Percentiles rank a stretch among this genome's conserved stretches.
Conservation (phyloP, 352 stramenopile species). For the Globisporangium splendens region DNA sequence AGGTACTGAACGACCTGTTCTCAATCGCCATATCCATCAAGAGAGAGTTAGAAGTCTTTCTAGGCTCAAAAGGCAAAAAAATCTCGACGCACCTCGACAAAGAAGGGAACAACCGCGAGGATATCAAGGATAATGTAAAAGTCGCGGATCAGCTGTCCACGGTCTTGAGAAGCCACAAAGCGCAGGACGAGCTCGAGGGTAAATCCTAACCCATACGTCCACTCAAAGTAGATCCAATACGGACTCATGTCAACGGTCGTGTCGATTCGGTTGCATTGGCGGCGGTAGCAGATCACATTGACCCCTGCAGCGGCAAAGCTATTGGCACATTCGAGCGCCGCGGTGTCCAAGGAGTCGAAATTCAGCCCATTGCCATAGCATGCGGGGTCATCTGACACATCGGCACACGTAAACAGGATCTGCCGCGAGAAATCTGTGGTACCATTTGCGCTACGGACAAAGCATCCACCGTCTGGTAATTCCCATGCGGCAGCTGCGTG, state of each 20-base stretch:
- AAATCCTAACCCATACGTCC: conserved; percentile 55
- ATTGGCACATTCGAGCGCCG: conserved; percentile 25
- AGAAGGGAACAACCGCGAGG: conserved; percentile 60
- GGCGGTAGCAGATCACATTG: conserved; percentile 42
- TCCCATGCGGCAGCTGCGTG: not conserved
- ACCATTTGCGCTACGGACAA: conserved; percentile 24
- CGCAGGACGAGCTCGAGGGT: conserved; percentile 50
- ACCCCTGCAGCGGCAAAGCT: conserved; percentile 26
- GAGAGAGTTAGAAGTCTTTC: not conserved
- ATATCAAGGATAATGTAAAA: conserved; percentile 69
- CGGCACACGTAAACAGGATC: conserved; percentile 46
- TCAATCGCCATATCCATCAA: not conserved
- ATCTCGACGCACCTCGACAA: conserved; percentile 37
- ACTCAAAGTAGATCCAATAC: conserved; percentile 81
- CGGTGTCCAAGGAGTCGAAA: conserved; percentile 39
- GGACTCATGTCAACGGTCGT: conserved; percentile 58
- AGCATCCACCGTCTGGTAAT: conserved; percentile 47
- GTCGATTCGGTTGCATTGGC: conserved; percentile 35
- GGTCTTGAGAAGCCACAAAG: conserved; percentile 44
- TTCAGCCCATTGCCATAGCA: conserved; percentile 58
- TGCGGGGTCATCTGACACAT: conserved; percentile 1
- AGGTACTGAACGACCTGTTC: conserved; percentile 24
- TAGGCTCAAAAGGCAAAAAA: not conserved
- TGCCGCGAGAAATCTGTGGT: conserved; percentile 24
- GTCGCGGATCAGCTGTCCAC: conserved; percentile 37